phyloP scores from a whole-genome alignment of 148 eudicot genomes.

The Chenopodium suecicum region DNA sequence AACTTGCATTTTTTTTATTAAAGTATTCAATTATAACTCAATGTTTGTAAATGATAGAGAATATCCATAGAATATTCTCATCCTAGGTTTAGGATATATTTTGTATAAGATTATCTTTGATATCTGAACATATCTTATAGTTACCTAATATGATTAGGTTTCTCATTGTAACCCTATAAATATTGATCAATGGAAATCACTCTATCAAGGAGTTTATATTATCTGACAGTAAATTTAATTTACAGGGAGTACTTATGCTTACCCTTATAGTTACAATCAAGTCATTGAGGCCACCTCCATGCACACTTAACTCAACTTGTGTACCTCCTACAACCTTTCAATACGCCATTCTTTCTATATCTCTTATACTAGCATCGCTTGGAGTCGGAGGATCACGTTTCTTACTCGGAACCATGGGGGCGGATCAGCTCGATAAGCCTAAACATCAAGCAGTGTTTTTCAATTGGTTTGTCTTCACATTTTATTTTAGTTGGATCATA shows the following conservation, averaged over 20 bases:
- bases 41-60: not conserved
- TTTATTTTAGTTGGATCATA: conserved; percentile 34
- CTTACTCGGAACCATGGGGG: conserved; percentile 48
- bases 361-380: conserved; percentile 36
- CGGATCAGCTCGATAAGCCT: conserved; percentile 39
- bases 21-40: too few species aligned
- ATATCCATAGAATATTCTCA: too few species aligned
- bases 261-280: conserved; percentile 35
- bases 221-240: not conserved
- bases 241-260: conserved; percentile 45
- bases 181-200: too few species aligned
- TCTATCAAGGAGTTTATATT: too few species aligned
- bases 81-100: too few species aligned
- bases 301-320: conserved; percentile 24
- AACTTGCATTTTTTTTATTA: too few species aligned
- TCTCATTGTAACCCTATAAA: too few species aligned
- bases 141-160: too few species aligned
- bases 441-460: conserved; percentile 37
- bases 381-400: conserved; percentile 48
- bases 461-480: conserved; percentile 41
- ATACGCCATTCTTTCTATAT: conserved; percentile 30
- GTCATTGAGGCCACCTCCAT: conserved; percentile 38
- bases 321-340: conserved; percentile 34
- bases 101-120: too few species aligned
- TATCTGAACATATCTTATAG: too few species aligned